Percentiles rank a stretch among this genome's conserved stretches.
Conservation (phyloP, 2,329 filamentous ascomycete genomes). For the Sarocladiaceae sp. region DNA sequence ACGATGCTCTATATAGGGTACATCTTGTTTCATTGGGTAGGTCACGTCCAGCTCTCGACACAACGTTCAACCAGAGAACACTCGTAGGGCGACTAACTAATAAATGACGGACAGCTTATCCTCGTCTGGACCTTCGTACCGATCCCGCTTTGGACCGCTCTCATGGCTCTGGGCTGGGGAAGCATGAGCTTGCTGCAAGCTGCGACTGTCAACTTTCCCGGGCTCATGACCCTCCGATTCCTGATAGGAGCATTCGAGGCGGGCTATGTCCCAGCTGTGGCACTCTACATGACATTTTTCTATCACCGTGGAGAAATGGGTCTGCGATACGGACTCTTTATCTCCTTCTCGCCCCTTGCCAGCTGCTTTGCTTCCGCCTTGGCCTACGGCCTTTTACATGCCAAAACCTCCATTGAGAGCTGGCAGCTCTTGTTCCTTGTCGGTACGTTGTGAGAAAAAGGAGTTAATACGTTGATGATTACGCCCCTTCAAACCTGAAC, state of each 20-base stretch:
- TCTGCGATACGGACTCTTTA: slow-evolving; percentile 63
- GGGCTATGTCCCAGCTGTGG: slow-evolving; percentile 33
- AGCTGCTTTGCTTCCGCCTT: slow-evolving; percentile 62
- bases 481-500: too few species aligned
- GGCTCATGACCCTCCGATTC: slow-evolving; percentile 44
- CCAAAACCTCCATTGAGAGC: slow-evolving; percentile 45
- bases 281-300: slow-evolving; percentile 39
- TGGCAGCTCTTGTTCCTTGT: slow-evolving; percentile 63
- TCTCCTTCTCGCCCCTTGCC: slow-evolving; percentile 53
- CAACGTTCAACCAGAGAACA: too few species aligned
- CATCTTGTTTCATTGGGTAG: slow-evolving; percentile 6
- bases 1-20: neutral
- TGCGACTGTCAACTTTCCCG: slow-evolving; percentile 40
- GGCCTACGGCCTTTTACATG: slow-evolving; percentile 58
- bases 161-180: slow-evolving; percentile 9
- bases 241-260: slow-evolving; percentile 38
- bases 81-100: neutral
- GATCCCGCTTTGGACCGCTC: slow-evolving; percentile 13
- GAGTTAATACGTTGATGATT: too few species aligned
- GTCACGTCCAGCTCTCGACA: neutral
- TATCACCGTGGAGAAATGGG: slow-evolving; percentile 55
- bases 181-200: slow-evolving; percentile 54
- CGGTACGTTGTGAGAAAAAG: too few species aligned
- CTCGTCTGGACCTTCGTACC: slow-evolving; percentile 16
- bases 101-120: slow-evolving; percentile 9